Conservation (phyloP, 176 grass and related monocot species). For the Oryza meyeriana region DNA sequence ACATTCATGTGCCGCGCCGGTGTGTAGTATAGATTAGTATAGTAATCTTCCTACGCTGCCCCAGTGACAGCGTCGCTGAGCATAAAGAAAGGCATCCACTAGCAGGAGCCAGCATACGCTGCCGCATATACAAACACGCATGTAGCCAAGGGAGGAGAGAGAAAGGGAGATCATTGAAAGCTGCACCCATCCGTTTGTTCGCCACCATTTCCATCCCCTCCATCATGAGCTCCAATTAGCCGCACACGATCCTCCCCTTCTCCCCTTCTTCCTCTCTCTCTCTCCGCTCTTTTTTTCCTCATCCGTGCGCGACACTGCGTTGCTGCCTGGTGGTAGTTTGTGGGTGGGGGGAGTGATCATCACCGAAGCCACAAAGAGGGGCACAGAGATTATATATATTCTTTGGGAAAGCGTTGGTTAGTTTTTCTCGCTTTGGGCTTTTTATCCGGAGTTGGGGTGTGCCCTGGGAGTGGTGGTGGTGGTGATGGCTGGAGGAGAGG, state of each 20-base stretch:
- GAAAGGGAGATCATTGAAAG: constrained; percentile 46
- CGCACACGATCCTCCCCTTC: background rate
- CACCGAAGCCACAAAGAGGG: background rate
- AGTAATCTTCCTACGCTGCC: background rate
- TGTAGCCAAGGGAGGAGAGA: background rate
- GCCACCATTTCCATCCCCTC: constrained; percentile 37
- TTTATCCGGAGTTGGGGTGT: constrained; percentile 25
- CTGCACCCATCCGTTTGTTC: constrained; percentile 55
- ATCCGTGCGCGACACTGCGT: background rate
- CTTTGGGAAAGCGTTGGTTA: constrained; percentile 38
- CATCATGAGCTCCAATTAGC: constrained; percentile 20
- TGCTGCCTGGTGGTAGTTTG: background rate
- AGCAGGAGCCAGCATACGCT: background rate
- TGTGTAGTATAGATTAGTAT: background rate
- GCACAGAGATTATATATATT: background rate
- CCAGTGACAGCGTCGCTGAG: constrained; percentile 33
- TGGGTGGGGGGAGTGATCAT: constrained; percentile 9
- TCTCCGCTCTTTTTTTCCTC: background rate
- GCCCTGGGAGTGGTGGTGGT: constrained; percentile 24
- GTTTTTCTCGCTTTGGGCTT: constrained; percentile 33
- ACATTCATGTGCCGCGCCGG: background rate
- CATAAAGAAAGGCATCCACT: constrained; percentile 51
- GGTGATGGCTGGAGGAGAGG: background rate
- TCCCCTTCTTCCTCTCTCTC: background rate
- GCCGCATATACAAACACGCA: constrained; percentile 44